These are phyloP conservation scores for Chloris gayana DNA, from an alignment of 176 grass and related monocot species.

Conservation along the genomic window DNA sequence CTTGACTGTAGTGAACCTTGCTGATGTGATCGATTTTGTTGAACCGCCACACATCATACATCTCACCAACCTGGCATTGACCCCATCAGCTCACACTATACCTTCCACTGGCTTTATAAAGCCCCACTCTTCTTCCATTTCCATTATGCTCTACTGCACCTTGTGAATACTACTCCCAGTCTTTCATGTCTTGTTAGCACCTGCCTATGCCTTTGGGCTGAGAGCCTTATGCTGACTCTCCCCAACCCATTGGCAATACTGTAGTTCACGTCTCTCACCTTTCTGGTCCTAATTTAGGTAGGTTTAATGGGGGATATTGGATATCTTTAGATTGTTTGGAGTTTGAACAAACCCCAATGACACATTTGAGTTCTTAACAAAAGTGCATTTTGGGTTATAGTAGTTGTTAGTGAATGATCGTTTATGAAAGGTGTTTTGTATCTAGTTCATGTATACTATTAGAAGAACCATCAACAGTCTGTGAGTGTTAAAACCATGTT, in stretches of 20 bases:
- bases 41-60: no score
- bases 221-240: background rate
- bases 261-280: no score
- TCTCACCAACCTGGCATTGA: no score
- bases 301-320: background rate
- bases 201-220: background rate
- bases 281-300: background rate
- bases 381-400: background rate
- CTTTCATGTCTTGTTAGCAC: background rate
- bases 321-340: background rate
- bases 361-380: background rate
- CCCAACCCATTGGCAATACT: background rate
- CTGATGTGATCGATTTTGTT: background rate
- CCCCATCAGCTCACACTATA: no score
- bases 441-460: background rate
- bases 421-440: no score
- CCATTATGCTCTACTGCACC: no score
- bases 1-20: background rate
- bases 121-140: no score
- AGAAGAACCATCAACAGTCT: background rate
- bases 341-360: background rate
- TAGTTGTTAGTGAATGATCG: background rate
- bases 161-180: no score
- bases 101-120: no score
- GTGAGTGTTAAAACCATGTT: background rate